Percentiles rank a stretch among this genome's conserved stretches.
phyloP scores from a whole-genome alignment of 352 stramenopile species.

The Pythium graminicola region DNA sequence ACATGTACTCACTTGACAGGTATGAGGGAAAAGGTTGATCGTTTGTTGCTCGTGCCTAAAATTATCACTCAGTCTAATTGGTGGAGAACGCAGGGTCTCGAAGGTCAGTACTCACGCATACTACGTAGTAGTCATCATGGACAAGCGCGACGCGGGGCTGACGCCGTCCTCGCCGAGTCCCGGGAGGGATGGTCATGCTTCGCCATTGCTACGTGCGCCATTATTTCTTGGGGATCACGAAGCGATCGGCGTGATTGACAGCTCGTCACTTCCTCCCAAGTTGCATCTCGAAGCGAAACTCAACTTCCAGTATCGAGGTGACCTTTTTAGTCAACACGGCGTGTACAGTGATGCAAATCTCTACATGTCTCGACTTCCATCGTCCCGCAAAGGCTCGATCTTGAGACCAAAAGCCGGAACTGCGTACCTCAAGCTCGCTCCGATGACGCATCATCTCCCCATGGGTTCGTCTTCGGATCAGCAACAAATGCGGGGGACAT shows the following conservation, averaged over 20 bases:
- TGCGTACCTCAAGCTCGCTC: conserved; percentile 49
- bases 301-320: conserved; percentile 65
- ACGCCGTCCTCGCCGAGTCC: background rate
- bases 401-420: conserved; percentile 25
- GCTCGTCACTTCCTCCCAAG: background rate
- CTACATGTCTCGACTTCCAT: conserved; percentile 66
- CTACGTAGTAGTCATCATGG: background rate
- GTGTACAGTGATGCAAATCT: conserved; percentile 58
- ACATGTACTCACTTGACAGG: conserved; percentile 8
- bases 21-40: no score
- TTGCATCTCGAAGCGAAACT: conserved; percentile 27
- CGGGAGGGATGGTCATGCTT: background rate
- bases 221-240: conserved; percentile 16
- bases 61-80: no score
- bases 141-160: conserved; percentile 1
- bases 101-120: background rate
- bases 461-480: background rate
- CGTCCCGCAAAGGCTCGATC: conserved; percentile 35
- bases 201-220: background rate
- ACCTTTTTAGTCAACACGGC: conserved; percentile 67
- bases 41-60: no score
- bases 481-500: background rate
- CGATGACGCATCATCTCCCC: conserved; percentile 22
- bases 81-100: background rate
- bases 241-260: background rate